These are phyloP conservation scores for Monosporascus sp. DNA, from an alignment of 2,329 filamentous ascomycete species.

Conservation along the genomic window DNA sequence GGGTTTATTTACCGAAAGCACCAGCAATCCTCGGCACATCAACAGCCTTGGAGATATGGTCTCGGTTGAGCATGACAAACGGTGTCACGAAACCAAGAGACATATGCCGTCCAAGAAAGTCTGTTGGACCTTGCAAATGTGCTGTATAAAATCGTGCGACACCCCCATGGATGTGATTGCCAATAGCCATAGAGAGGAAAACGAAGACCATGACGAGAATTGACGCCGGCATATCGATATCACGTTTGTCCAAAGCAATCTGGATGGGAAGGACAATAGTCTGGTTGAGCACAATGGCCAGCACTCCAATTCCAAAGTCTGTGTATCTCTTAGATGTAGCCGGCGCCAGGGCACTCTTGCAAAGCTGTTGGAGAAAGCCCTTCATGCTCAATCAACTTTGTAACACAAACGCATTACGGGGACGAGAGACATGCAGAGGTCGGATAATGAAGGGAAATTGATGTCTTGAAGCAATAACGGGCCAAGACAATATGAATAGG, in stretches of 20 bases:
- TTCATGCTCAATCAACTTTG: slow-evolving; percentile 8
- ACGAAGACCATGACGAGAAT: slow-evolving; percentile 25
- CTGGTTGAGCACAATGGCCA: slow-evolving; percentile 19
- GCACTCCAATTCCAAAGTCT: slow-evolving; percentile 21
- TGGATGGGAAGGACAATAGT: slow-evolving; percentile 23
- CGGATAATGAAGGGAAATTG: slow-evolving; percentile 2
- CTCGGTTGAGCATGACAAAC: slow-evolving; percentile 27
- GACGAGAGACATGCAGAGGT: slow-evolving; percentile 17
- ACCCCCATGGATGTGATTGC: slow-evolving; percentile 14
- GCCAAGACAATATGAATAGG: slow-evolving; percentile 12
- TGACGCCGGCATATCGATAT: slow-evolving; percentile 25
- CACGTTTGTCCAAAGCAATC: slow-evolving; percentile 16
- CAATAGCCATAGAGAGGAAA: slow-evolving; percentile 15
- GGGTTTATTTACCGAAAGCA: slow-evolving; percentile 20
- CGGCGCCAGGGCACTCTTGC: slow-evolving; percentile 17
- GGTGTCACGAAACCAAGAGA: slow-evolving; percentile 27
- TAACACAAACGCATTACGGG: slow-evolving; percentile 12
- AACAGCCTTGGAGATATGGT: slow-evolving; percentile 17
- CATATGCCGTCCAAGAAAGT: slow-evolving; percentile 28
- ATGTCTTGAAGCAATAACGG: slow-evolving; percentile 17
- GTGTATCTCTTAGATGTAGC: slow-evolving; percentile 16
- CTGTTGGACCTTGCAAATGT: slow-evolving; percentile 23
- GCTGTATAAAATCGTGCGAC: slow-evolving; percentile 16
- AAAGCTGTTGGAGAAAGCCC: slow-evolving; percentile 17
- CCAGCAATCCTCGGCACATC: slow-evolving; percentile 21